Base-by-base conservation (phyloP, 2,329 filamentous ascomycete genomes). In the Arthrobotrys entomopaga region DNA sequence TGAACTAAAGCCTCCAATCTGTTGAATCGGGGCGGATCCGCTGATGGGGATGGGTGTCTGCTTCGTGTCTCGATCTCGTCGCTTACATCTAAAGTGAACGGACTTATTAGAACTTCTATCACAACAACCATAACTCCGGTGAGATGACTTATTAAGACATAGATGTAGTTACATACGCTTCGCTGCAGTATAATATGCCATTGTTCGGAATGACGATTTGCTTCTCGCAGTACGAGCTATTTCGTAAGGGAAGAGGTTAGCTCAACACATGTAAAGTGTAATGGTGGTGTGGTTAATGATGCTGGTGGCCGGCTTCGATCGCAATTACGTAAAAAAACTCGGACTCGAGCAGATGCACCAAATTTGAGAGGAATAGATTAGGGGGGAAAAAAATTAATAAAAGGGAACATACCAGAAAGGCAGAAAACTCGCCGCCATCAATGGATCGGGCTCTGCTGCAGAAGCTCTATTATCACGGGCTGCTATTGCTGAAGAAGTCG, bases 401-500 rank as follows among this genome's bases (percentile, higher is more conserved):
- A 56, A 57, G 16, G 22, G 26, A 50, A 75, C 77, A 73, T 60
- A 79, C 78, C 78, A 79, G 63, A 77, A 79, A 2, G 77, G 77
- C 53, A 78, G 67, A 66, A 79, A 79, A 71, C 77, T 78, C 38
- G 78, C 77, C 69, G 78, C 78, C 78, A 79, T 79, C 42, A 76
- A 77, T 57, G 74, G 73, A 69, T 79, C 78, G 5, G 61, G 42
- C 56, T 78, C 77, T 60, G 71, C 65, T 6, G 59, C 61, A 64
- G 70, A 69, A 53, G 64, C 63, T 29, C 59, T 64, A 19, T 43
- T 70, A n/a, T 75, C 65, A 42, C 65, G 71, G 34, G 64, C 65
- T n/a, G 71, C 71, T 26, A 70, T 59, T 24, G 71, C 65, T 49
- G 71, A 69, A 15, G 59, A 64, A 34, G 70, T 67, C 40, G 70